phyloP scores from a whole-genome alignment of 306 rosid species.

The Morella rubra region DNA sequence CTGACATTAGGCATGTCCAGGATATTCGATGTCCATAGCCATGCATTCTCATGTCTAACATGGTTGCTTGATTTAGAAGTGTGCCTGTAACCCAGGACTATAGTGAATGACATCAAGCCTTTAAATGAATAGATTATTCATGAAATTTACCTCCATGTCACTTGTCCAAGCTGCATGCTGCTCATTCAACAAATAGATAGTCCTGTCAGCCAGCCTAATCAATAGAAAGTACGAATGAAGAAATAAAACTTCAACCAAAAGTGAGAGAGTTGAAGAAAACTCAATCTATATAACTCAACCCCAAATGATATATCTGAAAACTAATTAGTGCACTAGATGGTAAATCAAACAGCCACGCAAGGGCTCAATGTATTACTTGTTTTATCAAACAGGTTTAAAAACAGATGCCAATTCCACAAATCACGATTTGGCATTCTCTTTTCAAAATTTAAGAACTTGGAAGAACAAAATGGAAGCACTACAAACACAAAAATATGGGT shows the following conservation, averaged over 20 bases:
- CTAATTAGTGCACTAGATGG: not conserved
- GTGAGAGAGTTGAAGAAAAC: conserved; percentile 19
- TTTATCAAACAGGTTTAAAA: too few species aligned
- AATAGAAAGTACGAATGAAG: conserved; percentile 62
- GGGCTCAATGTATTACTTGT: too few species aligned
- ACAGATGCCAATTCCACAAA: too few species aligned
- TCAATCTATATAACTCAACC: conserved; percentile 1
- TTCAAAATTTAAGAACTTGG: not conserved
- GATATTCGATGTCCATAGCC: conserved; percentile 18
- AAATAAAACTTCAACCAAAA: conserved; percentile 52
- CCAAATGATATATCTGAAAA: conserved; percentile 1
- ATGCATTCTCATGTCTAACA: not conserved
- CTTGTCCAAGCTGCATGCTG: conserved; percentile 74
- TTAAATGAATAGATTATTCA: conserved; percentile 20
- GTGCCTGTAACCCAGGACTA: conserved; percentile 1
- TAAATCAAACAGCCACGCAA: too few species aligned
- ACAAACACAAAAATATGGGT: not conserved
- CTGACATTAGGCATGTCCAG: conserved; percentile 4
- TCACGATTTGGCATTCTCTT: too few species aligned
- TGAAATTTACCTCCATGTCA: conserved; percentile 62
- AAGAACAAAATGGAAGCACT: not conserved
- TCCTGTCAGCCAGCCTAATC: conserved; percentile 95
- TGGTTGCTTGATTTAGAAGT: not conserved
- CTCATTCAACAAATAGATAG: conserved; percentile 81
- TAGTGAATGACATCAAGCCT: conserved; percentile 12